Conservation (phyloP, 768 basidiomycete genomes). For the Tricholomella constricta region DNA sequence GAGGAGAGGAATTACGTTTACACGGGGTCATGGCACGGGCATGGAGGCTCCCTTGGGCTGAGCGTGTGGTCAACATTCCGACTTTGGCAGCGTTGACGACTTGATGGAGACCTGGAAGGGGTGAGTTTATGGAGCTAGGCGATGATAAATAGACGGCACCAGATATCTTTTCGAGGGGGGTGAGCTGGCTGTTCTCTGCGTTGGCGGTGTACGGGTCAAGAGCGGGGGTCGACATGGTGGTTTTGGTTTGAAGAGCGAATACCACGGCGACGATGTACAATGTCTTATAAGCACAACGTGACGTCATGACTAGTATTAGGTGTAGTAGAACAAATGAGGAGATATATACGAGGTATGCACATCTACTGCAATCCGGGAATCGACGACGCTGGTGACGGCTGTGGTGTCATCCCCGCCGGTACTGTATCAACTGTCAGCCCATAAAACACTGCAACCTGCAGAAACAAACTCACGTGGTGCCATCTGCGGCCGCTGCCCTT, state of each 20-base stretch:
- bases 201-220: slow-evolving; percentile 77
- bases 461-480: slow-evolving; percentile 62
- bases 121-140: neutral
- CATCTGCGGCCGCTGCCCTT: slow-evolving; percentile 77
- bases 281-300: slow-evolving; percentile 21
- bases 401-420: slow-evolving; percentile 58
- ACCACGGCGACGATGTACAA: neutral
- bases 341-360: slow-evolving; percentile 36
- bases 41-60: slow-evolving; percentile 67
- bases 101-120: slow-evolving; percentile 53
- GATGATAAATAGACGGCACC: slow-evolving; percentile 35
- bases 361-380: slow-evolving; percentile 53
- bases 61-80: slow-evolving; percentile 80
- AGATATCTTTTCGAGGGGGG: slow-evolving; percentile 66
- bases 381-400: slow-evolving; percentile 40
- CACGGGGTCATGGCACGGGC: slow-evolving; percentile 80
- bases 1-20: slow-evolving; percentile 42
- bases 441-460: slow-evolving; percentile 4
- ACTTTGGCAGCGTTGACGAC: slow-evolving; percentile 65
- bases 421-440: slow-evolving; percentile 31
- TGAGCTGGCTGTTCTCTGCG: slow-evolving; percentile 58
- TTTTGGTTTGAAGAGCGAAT: neutral
- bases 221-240: slow-evolving; percentile 22
- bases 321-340: slow-evolving; percentile 29
- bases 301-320: slow-evolving; percentile 25